phyloP scores from a whole-genome alignment of 768 basidiomycete species.

The Mycena rosella region DNA sequence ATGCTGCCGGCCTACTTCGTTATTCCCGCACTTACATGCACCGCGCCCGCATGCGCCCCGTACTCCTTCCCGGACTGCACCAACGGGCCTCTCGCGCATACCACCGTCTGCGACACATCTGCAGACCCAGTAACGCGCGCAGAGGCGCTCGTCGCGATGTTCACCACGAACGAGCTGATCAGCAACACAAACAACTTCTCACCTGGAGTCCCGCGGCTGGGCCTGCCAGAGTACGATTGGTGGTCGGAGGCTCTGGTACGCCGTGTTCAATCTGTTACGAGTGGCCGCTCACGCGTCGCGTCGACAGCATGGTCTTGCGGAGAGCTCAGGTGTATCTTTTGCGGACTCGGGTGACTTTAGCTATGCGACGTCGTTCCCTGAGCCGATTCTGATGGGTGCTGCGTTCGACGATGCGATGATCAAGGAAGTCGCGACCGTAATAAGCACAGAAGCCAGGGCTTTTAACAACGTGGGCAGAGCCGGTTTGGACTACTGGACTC shows the following conservation, averaged over 20 bases:
- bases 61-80: slow-evolving; percentile 64
- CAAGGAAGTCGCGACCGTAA: slow-evolving; percentile 58
- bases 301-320: background rate
- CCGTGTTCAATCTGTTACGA: slow-evolving; percentile 58
- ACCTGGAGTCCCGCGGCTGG: slow-evolving; percentile 66
- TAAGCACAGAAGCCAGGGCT: slow-evolving; percentile 69
- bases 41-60: slow-evolving; percentile 14
- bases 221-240: slow-evolving; percentile 68
- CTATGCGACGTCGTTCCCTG: slow-evolving; percentile 69
- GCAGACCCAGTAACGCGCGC: slow-evolving; percentile 61
- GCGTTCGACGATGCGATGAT: slow-evolving; percentile 67
- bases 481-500: slow-evolving; percentile 69
- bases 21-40: slow-evolving; percentile 1
- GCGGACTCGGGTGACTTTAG: slow-evolving; percentile 65
- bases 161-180: slow-evolving; percentile 65
- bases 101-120: slow-evolving; percentile 61
- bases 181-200: slow-evolving; percentile 62
- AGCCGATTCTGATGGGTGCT: slow-evolving; percentile 66
- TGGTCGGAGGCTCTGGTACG: slow-evolving; percentile 66
- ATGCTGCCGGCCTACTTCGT: slow-evolving; percentile 9
- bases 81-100: slow-evolving; percentile 57
- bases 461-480: slow-evolving; percentile 67
- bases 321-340: slow-evolving; percentile 64
- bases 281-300: background rate
- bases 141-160: slow-evolving; percentile 58